These are phyloP conservation scores for Nemophila menziesii DNA, from an alignment of 257 asterid species.

Conservation along the genomic window DNA sequence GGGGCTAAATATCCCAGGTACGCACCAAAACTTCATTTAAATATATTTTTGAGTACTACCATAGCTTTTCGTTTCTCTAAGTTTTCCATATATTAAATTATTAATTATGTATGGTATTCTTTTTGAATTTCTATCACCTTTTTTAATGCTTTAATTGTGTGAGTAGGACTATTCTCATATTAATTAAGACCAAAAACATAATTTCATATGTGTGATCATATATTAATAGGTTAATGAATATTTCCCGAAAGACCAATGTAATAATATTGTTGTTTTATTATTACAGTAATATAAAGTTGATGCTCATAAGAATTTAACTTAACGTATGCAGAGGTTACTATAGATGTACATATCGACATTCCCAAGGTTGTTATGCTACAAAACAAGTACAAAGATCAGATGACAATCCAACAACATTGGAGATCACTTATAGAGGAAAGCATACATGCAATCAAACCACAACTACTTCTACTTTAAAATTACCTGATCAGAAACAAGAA, in stretches of 20 bases:
- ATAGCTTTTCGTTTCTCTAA: too few species aligned
- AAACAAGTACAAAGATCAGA: conserved; percentile 37
- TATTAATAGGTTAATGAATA: too few species aligned
- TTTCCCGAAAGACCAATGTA: too few species aligned
- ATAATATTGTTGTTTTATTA: too few species aligned
- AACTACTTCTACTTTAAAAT: conserved; percentile 6
- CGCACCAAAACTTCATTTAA: background rate
- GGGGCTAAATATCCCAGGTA: conserved; percentile 85
- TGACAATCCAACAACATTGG: conserved; percentile 28
- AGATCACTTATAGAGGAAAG: conserved; percentile 28
- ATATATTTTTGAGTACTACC: too few species aligned
- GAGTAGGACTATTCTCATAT: too few species aligned
- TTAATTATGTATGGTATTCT: too few species aligned
- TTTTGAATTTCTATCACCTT: too few species aligned
- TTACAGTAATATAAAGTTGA: background rate
- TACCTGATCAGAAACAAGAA: conserved; percentile 11
- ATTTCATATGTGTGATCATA: too few species aligned
- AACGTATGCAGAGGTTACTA: conserved; percentile 31
- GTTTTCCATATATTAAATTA: too few species aligned
- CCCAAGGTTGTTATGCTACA: conserved; percentile 37
- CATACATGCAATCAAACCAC: conserved; percentile 30
- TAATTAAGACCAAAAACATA: too few species aligned
- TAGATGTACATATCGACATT: conserved; percentile 30
- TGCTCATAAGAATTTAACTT: background rate
- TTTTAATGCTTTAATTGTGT: too few species aligned